phyloP scores from a whole-genome alignment of 176 grass and related monocot genomes.

The Otatea glauca region DNA sequence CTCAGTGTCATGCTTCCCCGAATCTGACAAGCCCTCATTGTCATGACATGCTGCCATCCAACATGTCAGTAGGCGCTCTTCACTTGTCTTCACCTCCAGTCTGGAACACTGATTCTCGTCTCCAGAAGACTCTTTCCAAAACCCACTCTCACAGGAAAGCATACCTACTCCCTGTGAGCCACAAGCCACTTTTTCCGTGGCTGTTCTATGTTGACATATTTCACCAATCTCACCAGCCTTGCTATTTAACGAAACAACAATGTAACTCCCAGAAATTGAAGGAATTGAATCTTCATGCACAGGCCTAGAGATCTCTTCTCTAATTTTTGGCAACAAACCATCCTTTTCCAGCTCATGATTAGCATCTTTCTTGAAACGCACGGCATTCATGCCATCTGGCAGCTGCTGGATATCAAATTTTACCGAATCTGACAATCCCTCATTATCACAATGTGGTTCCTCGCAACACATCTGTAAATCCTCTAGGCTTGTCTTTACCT shows the following conservation, averaged over 20 bases:
- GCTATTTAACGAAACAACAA: constrained; percentile 24
- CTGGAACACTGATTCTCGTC: neutral
- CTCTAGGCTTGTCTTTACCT: constrained; percentile 20
- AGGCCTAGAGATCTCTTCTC: constrained; percentile 2
- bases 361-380: neutral
- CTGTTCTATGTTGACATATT: constrained; percentile 11
- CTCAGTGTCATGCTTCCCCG: neutral
- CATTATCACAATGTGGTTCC: constrained; percentile 11
- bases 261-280: constrained; percentile 11
- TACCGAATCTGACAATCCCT: neutral
- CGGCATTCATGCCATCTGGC: neutral
- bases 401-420: neutral
- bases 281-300: constrained; percentile 27
- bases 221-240: constrained; percentile 5
- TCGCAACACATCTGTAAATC: constrained; percentile 19
- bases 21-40: neutral
- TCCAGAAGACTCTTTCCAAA: constrained; percentile 8
- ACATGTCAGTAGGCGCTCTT: constrained; percentile 19
- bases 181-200: neutral
- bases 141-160: neutral
- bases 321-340: constrained; percentile 28
- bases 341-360: constrained; percentile 13
- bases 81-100: constrained; percentile 22
- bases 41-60: neutral
- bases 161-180: constrained; percentile 19